Conservation (phyloP, 345 rosid species). For the Melaleuca quinquenervia region DNA sequence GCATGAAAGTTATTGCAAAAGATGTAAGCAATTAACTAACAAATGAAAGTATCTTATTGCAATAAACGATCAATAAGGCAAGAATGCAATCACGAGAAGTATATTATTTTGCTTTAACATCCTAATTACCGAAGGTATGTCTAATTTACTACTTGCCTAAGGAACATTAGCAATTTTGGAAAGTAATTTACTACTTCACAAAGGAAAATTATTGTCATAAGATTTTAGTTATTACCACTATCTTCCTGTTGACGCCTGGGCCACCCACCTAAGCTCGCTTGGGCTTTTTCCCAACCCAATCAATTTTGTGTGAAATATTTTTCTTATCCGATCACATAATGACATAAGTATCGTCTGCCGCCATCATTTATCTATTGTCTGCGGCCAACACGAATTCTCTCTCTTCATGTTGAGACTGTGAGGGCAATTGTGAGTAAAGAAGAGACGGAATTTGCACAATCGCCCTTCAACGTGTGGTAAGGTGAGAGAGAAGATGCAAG, state of each 20-base stretch:
- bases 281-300: too few species aligned
- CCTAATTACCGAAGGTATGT: not conserved
- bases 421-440: not conserved
- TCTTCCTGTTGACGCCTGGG: not conserved
- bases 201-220: not conserved
- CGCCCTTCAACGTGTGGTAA: not conserved
- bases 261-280: too few species aligned
- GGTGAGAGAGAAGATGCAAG: not conserved
- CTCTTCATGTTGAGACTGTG: rapidly evolving
- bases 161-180: not conserved
- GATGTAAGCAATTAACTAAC: not conserved
- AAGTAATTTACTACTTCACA: not conserved
- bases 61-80: not conserved
- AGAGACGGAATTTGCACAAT: not conserved
- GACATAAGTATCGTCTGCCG: too few species aligned
- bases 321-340: too few species aligned
- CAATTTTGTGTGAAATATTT: too few species aligned
- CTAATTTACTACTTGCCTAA: not conserved
- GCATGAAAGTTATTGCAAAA: rapidly evolving
- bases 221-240: not conserved
- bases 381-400: not conserved
- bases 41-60: not conserved
- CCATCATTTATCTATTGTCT: not conserved
- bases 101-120: not conserved
- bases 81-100: not conserved